Evolutionary conservation across 352 stramenopile species (phyloP).

Genomic region (Globisporangium carolinianum): DNA sequence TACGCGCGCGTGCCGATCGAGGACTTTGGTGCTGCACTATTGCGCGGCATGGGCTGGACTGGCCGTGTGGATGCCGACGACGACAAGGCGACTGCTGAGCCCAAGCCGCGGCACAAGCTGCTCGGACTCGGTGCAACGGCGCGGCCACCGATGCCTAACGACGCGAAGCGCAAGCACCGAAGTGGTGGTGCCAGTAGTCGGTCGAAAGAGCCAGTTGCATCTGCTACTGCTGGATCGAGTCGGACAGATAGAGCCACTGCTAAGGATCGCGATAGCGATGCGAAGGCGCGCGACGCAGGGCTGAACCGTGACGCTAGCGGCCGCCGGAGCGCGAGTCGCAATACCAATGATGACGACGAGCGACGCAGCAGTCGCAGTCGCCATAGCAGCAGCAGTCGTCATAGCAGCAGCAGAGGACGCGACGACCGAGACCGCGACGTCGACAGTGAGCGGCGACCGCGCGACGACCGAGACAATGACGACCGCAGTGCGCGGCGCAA

Average conservation of each 20-base stretch:
- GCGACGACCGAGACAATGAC: not conserved
- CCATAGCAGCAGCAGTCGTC: too few relatives aligned
- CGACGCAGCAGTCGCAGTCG: not conserved
- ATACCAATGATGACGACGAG: constrained; percentile 2
- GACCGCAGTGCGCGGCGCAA: too few relatives aligned
- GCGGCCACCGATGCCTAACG: constrained; percentile 34
- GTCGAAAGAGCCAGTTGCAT: too few relatives aligned
- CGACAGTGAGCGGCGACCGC: not conserved
- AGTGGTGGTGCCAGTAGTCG: too few relatives aligned
- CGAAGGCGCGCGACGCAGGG: constrained; percentile 3
- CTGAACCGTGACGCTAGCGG: constrained; percentile 10
- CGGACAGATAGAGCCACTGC: too few relatives aligned
- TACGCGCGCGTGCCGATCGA: constrained; percentile 89
- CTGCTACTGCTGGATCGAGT: too few relatives aligned
- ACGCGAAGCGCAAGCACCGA: constrained; percentile 31
- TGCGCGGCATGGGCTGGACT: constrained; percentile 97
- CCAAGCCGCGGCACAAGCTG: constrained; percentile 85
- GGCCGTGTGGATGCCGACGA: constrained; percentile 52
- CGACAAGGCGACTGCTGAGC: constrained; percentile 22
- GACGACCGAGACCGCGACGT: not conserved
- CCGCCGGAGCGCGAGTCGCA: constrained; percentile 5
- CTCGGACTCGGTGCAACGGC: constrained; percentile 91
- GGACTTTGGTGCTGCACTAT: constrained; percentile 93
- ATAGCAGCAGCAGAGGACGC: not conserved
- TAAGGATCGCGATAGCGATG: not conserved